Evolutionary conservation across 2,329 filamentous ascomycete species (phyloP), one percentile per base, ranked within the genome.

Genomic region (Aureobasidium sp.): DNA sequence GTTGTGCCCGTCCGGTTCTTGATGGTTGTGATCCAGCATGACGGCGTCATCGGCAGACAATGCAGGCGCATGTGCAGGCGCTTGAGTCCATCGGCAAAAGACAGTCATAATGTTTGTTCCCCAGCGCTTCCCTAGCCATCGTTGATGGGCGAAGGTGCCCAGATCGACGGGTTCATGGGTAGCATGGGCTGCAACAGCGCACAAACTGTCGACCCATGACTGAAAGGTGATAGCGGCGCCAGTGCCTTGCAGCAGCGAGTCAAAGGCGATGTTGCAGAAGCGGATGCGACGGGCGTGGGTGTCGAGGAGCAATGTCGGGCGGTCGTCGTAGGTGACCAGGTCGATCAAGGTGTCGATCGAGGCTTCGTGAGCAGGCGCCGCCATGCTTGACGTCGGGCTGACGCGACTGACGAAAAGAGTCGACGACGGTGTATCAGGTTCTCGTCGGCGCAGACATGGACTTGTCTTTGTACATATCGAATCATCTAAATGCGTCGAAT

Each of bases 101-200:
- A 60, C 57, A 14, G 45, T 41, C 22, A 41, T 34, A 2, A 49
- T 11, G 3, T 27, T 20, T 12, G 9, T 2, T 14, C 15, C 57
- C 36, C 42, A n/a, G 57, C 45, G 51, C 57, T 51, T 60, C 22
- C 34, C 57, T n/a, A 60, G 34, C 57, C 57, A 60, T 51, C 20
- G 11, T 8, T 60, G 31, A 12, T 42, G 22, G 1, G 57, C 57
- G 34, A 60, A 60, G 34, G 25, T 15, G 5, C 57, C 57, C 17
- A 60, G 20, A 14, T 41, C 17, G 12, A 51, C 31, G 17, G 56
- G 44, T 15, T 44, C 42, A 3, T 20, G n/a, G 5, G 44, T 27
- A 14, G 31, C 22, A 17, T 41, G 57, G 6, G 39, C 25, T 5
- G 36, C 34, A 22, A 42, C 17, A 34, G 44, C 6, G 12, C 17